phyloP scores from a whole-genome alignment of 805 yeast genomes.

The Sungouiella blattae region DNA sequence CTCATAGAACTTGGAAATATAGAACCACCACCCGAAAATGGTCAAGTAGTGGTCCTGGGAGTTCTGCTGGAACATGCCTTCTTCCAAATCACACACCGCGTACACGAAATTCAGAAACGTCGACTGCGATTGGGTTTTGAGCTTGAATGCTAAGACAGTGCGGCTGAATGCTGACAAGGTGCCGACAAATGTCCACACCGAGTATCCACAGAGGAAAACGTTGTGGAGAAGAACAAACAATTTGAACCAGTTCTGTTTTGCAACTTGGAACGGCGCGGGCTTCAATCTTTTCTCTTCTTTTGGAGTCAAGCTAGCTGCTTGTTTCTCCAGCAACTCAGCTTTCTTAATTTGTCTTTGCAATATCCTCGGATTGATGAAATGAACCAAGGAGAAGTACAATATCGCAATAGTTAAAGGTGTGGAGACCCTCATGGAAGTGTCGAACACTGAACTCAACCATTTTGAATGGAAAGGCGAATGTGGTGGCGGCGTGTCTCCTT shows the following conservation, averaged over 20 bases:
- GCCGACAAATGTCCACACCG: conserved; percentile 69
- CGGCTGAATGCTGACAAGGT: conserved; percentile 50
- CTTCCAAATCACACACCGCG: conserved; percentile 55
- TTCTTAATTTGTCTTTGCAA: conserved; percentile 42
- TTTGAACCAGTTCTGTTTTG: conserved; percentile 46
- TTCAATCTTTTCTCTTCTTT: conserved; percentile 36
- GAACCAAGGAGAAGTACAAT: conserved; percentile 57
- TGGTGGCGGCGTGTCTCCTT: conserved; percentile 27
- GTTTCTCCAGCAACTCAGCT: conserved; percentile 18
- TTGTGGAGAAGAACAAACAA: conserved; percentile 59
- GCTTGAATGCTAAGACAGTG: conserved; percentile 24
- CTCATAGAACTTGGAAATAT: conserved; percentile 68
- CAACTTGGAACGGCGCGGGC: conserved; percentile 51
- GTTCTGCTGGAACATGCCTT: conserved; percentile 50
- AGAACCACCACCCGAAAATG: conserved; percentile 63
- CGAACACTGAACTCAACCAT: conserved; percentile 33
- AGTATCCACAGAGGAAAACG: conserved; percentile 58
- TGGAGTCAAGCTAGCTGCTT: conserved; percentile 16
- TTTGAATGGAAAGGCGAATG: conserved; percentile 31
- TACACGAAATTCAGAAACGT: conserved; percentile 51
- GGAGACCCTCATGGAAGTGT: conserved; percentile 42
- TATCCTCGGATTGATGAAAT: conserved; percentile 46
- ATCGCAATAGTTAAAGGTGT: conserved; percentile 58
- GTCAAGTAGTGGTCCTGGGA: conserved; percentile 36
- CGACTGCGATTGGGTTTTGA: conserved; percentile 14